Evolutionary conservation across 2,329 filamentous ascomycete species (phyloP), one percentile per base, ranked within the genome.

Genomic region (Aspergillus novofumigatus): DNA sequence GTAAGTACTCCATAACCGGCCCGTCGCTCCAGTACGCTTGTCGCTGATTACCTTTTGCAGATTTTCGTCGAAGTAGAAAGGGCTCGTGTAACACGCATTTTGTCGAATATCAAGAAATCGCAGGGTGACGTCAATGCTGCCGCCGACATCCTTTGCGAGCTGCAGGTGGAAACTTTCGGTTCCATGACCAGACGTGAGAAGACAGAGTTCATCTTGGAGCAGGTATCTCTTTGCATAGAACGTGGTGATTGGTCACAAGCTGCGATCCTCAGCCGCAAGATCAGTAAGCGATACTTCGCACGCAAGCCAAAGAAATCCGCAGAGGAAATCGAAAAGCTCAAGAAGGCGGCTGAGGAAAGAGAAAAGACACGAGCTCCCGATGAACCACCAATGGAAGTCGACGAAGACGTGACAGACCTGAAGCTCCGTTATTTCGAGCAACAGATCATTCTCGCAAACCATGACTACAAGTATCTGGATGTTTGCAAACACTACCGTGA

Each of bases 51-150:
- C 42, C 26, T 10, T 47, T 50, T 52, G 41, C 64, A 88, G 89
- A 99, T 99, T 74, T 99, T 99, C 70, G 93, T 99, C 68, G 94
- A 99, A 81, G 94, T 99, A 53, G 94, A 99, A 82, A 88, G 94
- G 65, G 94, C 94, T 63, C 90, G 94, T 65, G 88, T 99, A 59
- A 99, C 94, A 68, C 91, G 89, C 72, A 95, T 96, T 64, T 83
- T 99, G 11, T 97, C 94, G 52, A 86, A 97, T 76, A 97, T 99
- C 82, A 97, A 97, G 83, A 97, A 96, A 78, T 80, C 90, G 63
- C 91, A 97, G 77, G 93, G 92, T 62, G 93, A 99, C 70, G 81
- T 96, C 69, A 91, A 90, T 72, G 87, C 91, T 4, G 94, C 94
- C 29, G 88, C 90, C 54, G 93, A 97, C 67, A 94, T 94, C 61